These are phyloP conservation scores for Tremellales sp. DNA, from an alignment of 1,284 basidiomycete species.

Conservation along the genomic window DNA sequence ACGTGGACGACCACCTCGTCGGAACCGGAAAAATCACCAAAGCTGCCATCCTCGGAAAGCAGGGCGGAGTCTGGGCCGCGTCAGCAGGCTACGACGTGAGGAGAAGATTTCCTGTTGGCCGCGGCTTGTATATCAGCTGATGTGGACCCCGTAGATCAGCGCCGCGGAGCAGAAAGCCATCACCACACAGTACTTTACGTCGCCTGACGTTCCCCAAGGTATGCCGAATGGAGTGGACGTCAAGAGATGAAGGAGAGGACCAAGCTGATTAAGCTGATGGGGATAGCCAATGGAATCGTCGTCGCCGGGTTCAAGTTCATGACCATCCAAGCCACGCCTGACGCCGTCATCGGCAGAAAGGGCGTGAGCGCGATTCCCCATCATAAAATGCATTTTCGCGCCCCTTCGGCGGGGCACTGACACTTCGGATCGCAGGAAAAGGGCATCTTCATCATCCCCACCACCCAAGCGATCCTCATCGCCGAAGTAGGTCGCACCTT, in stretches of 20 bases:
- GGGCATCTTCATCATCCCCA: constrained; percentile 79
- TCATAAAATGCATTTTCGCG: not conserved
- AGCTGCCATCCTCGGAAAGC: constrained; percentile 80
- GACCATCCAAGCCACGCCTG: constrained; percentile 58
- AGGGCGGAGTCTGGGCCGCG: constrained; percentile 84
- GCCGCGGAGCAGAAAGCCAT: constrained; percentile 75
- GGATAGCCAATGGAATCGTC: constrained; percentile 60
- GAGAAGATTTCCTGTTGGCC: constrained; percentile 8
- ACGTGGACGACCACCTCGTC: constrained; percentile 83
- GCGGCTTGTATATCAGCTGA: not conserved
- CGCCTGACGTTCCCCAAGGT: constrained; percentile 53
- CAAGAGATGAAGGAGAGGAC: not conserved
- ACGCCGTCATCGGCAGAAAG: constrained; percentile 78
- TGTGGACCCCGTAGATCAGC: too few species aligned
- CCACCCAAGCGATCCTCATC: constrained; percentile 81
- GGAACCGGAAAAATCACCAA: constrained; percentile 68
- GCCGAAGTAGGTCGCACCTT: constrained; percentile 52
- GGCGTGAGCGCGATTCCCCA: constrained; percentile 54
- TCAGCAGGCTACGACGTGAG: constrained; percentile 71
- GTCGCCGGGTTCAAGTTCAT: constrained; percentile 79
- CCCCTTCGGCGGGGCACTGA: constrained; percentile 2
- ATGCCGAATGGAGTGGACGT: constrained; percentile 10
- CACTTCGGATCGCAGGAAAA: constrained; percentile 57
- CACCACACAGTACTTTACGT: constrained; percentile 55
- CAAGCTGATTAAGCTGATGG: not conserved